phyloP scores from a whole-genome alignment of 768 basidiomycete genomes.

The Amanita polypyramis region DNA sequence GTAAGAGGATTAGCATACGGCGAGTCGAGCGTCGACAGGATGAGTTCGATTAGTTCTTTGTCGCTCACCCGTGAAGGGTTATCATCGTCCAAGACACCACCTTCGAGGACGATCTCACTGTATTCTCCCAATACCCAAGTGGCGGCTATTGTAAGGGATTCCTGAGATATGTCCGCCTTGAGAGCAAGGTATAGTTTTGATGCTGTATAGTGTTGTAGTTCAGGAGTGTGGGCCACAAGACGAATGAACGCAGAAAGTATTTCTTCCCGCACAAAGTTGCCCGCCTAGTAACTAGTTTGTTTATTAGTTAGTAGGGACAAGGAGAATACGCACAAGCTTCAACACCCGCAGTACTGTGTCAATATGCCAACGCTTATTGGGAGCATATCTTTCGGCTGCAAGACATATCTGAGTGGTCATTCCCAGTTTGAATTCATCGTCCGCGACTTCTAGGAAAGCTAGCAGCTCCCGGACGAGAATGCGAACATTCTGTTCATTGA shows the following conservation, averaged over 20 bases:
- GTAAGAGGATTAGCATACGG: conserved; percentile 89
- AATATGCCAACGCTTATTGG: conserved; percentile 98
- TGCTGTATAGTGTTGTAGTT: conserved; percentile 90
- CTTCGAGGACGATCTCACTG: conserved; percentile 79
- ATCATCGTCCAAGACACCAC: conserved; percentile 71
- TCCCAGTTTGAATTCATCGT: conserved; percentile 96
- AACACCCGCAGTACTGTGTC: conserved; percentile 91
- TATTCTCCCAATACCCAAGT: conserved; percentile 98
- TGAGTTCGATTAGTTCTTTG: conserved; percentile 75
- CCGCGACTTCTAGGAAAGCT: conserved; percentile 95
- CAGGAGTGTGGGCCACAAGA: conserved; percentile 92
- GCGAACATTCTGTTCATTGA: conserved; percentile 91
- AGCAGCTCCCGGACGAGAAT: conserved; percentile 87
- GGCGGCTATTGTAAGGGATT: conserved; percentile 85
- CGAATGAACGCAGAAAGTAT: conserved; percentile 92
- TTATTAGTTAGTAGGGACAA: background rate
- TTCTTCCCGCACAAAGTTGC: conserved; percentile 96
- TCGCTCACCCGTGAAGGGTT: conserved; percentile 65
- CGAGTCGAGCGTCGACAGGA: conserved; percentile 81
- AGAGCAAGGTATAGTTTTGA: conserved; percentile 86
- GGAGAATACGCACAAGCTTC: conserved; percentile 56
- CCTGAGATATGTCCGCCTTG: conserved; percentile 88
- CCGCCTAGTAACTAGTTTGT: conserved; percentile 48
- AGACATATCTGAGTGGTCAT: conserved; percentile 97
- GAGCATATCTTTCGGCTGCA: conserved; percentile 93